phyloP scores from a whole-genome alignment of 805 yeast species.

The Pichia gijzeniarum region DNA sequence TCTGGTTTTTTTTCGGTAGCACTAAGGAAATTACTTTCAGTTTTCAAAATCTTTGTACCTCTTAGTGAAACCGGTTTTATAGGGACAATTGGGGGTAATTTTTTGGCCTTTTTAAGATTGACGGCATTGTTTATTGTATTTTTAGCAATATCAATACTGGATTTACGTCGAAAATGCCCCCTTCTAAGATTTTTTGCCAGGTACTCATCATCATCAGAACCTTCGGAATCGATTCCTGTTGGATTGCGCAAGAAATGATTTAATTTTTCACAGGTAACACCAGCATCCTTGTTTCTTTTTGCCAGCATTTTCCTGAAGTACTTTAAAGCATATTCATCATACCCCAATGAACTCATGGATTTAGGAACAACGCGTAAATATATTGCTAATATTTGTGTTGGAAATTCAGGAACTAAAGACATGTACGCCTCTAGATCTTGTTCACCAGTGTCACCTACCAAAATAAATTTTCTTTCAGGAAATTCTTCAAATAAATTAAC shows the following conservation, averaged over 20 bases:
- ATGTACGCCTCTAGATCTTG: constrained; percentile 89
- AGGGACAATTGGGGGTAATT: constrained; percentile 38
- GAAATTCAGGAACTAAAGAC: constrained; percentile 55
- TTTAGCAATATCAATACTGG: constrained; percentile 5
- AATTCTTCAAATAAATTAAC: constrained; percentile 62
- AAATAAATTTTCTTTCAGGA: constrained; percentile 67
- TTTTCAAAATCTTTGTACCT: constrained; percentile 3
- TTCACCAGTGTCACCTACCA: constrained; percentile 96
- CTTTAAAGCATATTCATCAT: constrained; percentile 29
- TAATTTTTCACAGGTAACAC: background rate
- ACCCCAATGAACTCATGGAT: constrained; percentile 52
- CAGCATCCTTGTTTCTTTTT: constrained; percentile 6
- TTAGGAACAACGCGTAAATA: constrained; percentile 72
- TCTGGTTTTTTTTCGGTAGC: background rate
- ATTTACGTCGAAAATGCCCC: background rate
- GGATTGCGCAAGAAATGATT: constrained; percentile 9
- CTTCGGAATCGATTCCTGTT: constrained; percentile 13
- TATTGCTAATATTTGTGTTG: constrained; percentile 63
- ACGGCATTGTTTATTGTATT: too few relatives aligned
- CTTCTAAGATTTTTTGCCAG: too few relatives aligned
- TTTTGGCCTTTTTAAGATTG: constrained; percentile 8
- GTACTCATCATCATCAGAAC: constrained; percentile 1
- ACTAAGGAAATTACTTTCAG: background rate
- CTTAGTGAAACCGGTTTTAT: constrained; percentile 36
- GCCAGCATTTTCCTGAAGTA: constrained; percentile 18